Base-by-base conservation (phyloP, 2,329 filamentous ascomycete species). In the Tothia fuscella region DNA sequence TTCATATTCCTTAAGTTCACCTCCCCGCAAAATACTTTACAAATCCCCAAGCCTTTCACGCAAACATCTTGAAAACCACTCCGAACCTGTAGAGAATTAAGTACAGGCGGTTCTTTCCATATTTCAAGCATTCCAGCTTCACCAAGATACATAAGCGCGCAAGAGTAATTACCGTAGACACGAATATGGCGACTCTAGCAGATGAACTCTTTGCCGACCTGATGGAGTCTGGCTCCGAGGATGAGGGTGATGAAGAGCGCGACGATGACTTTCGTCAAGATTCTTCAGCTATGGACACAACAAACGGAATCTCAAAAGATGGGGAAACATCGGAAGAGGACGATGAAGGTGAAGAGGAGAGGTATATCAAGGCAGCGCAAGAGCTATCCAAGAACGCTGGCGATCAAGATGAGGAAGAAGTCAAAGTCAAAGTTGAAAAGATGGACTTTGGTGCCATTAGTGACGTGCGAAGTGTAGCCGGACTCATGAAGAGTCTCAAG, bases 181-280 rank as follows among this genome's bases (percentile, higher is more conserved):
- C 32, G 25, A 51, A 40, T 13, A 93, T 95, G 87, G 86, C 89
- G 59, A 93, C 86, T 33, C 73, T 93, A 48, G 89, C 85, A 48
- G 88, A 96, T 55, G 89, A 96, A 59, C 74, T 98, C 9, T 71
- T 96, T 52, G 84, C 91, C 55, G 86, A 93, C 58, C 91, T 93
- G 49, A 86, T 87, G 53, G 85, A 93, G 56, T 84, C 79, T 5
- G 86, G 79, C 39, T 85, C 85, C 40, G 84, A 91, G 52, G 76
- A 72, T 28, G 80, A 80, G 47, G 75, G 76, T 26, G 68, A 75
- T 24, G 68, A 71, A 35, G 67, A 62, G 45, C 45, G 50, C 16
- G 53, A 42, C 4, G 39, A 45, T 21, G 38, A 40, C 44, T 41
- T 46, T 40, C 38, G 44, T 16, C 25, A 16, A 10, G 35, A 37